Conservation (phyloP, 2,329 filamentous ascomycete species). For the Ophiostoma pallidulum region DNA sequence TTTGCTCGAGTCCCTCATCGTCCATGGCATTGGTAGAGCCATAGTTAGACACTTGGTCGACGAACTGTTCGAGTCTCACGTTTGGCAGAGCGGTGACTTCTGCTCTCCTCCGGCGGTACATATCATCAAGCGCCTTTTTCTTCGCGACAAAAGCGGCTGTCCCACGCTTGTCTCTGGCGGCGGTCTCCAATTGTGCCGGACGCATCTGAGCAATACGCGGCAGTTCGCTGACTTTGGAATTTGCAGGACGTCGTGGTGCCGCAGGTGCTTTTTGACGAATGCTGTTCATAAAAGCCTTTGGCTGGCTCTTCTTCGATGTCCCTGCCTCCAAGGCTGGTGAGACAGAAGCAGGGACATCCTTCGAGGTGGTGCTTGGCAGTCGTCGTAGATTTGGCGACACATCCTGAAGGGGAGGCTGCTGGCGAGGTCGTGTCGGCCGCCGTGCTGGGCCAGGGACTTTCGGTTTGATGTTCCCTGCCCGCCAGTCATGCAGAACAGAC, state of each 20-base stretch:
- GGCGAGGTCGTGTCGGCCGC: background rate
- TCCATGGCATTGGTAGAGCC: background rate
- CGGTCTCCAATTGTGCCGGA: constrained; percentile 48
- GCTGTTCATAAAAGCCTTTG: background rate
- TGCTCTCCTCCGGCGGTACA: constrained; percentile 36
- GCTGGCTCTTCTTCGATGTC: background rate
- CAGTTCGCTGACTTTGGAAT: background rate
- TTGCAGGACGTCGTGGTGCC: constrained; percentile 8
- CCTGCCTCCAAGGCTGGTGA: background rate
- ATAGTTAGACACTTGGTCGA: constrained; percentile 4
- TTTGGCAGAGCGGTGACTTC: constrained; percentile 17
- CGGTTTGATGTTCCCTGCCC: constrained; percentile 39
- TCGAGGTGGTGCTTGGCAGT: background rate
- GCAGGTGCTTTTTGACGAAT: constrained; percentile 1
- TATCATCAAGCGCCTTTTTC: constrained; percentile 45
- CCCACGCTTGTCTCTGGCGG: constrained; percentile 24
- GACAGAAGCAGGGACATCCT: background rate
- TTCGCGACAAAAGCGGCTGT: constrained; percentile 35
- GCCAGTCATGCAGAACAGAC: constrained; percentile 46
- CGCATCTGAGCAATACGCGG: background rate
- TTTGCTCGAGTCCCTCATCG: too few relatives aligned
- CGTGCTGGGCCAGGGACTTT: constrained; percentile 8
- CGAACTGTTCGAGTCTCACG: constrained; percentile 28
- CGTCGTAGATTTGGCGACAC: constrained; percentile 6
- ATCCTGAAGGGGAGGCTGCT: constrained; percentile 3